These are phyloP conservation scores for Cunninghamia lanceolata DNA, from an alignment of 75 land plant species.

Conservation along the genomic window DNA sequence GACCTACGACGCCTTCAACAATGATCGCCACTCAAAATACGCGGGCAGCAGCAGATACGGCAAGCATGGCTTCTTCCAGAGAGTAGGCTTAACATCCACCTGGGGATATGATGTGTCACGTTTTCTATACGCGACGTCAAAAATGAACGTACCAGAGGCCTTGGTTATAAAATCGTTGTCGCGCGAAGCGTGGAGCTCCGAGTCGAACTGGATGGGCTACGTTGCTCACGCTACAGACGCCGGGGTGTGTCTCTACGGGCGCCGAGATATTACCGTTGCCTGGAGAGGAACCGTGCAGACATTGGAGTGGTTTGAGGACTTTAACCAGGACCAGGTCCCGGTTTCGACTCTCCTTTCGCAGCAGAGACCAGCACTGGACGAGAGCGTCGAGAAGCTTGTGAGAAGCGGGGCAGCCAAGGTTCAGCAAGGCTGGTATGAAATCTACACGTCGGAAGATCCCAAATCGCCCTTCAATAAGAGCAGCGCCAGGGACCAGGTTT, in stretches of 20 bases:
- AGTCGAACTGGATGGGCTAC: slow-evolving; percentile 89
- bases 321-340: slow-evolving; percentile 44
- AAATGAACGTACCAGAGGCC: slow-evolving; percentile 39
- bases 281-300: slow-evolving; percentile 65
- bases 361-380: neutral
- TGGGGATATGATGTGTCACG: slow-evolving; percentile 45
- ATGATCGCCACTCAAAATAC: slow-evolving; percentile 53
- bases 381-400: neutral
- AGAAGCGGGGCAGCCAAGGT: slow-evolving; percentile 16
- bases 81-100: slow-evolving; percentile 35
- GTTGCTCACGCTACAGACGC: slow-evolving; percentile 73
- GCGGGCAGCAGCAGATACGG: slow-evolving; percentile 58
- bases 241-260: slow-evolving; percentile 45
- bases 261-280: slow-evolving; percentile 73
- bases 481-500: slow-evolving; percentile 21
- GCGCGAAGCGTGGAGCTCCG: slow-evolving; percentile 68
- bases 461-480: slow-evolving; percentile 13
- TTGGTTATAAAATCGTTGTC: slow-evolving; percentile 48
- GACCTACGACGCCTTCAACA: slow-evolving; percentile 64
- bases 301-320: slow-evolving; percentile 69
- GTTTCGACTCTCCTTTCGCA: slow-evolving; percentile 1
- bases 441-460: slow-evolving; percentile 20
- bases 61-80: slow-evolving; percentile 37
- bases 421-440: slow-evolving; percentile 21
- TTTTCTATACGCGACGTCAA: slow-evolving; percentile 78